Evolutionary conservation across 148 eudicot species (phyloP).

Genomic region (Talinum fruticosum): DNA sequence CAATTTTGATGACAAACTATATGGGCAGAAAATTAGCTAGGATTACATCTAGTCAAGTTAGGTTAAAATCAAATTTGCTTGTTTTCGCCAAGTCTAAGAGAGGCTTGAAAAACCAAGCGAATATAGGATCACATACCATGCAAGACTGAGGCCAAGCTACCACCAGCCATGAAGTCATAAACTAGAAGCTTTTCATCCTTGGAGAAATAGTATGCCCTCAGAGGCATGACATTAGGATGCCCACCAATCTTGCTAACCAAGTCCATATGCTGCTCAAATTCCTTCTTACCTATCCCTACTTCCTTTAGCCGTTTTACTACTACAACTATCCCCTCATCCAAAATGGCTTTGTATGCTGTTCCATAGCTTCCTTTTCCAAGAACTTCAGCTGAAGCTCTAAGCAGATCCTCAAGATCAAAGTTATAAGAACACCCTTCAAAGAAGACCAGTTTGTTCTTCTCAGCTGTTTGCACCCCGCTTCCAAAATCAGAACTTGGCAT

Average conservation of each 20-base stretch:
- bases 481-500: slow-evolving; percentile 77
- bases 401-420: slow-evolving; percentile 89
- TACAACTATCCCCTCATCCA: slow-evolving; percentile 72
- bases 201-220: slow-evolving; percentile 83
- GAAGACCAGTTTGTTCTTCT: slow-evolving; percentile 85
- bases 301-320: slow-evolving; percentile 88
- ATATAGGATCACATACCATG: slow-evolving; percentile 53
- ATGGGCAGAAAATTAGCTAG: too few relatives aligned
- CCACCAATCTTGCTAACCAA: slow-evolving; percentile 49
- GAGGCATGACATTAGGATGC: slow-evolving; percentile 63
- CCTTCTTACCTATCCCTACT: slow-evolving; percentile 69
- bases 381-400: slow-evolving; percentile 97
- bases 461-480: slow-evolving; percentile 88
- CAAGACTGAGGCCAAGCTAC: slow-evolving; percentile 75
- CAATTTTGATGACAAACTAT: not conserved
- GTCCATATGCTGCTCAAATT: slow-evolving; percentile 93
- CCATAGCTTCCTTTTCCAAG: slow-evolving; percentile 96
- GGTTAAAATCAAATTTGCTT: too few relatives aligned
- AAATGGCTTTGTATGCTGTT: slow-evolving; percentile 82
- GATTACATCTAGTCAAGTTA: too few relatives aligned
- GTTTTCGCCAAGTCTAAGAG: too few relatives aligned
- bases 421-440: slow-evolving; percentile 69
- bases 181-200: slow-evolving; percentile 97
- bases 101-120: not conserved
- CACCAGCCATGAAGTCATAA: slow-evolving; percentile 55